Base-by-base conservation (phyloP, 1,284 basidiomycete species). In the Singerocomus rubriflavus region DNA sequence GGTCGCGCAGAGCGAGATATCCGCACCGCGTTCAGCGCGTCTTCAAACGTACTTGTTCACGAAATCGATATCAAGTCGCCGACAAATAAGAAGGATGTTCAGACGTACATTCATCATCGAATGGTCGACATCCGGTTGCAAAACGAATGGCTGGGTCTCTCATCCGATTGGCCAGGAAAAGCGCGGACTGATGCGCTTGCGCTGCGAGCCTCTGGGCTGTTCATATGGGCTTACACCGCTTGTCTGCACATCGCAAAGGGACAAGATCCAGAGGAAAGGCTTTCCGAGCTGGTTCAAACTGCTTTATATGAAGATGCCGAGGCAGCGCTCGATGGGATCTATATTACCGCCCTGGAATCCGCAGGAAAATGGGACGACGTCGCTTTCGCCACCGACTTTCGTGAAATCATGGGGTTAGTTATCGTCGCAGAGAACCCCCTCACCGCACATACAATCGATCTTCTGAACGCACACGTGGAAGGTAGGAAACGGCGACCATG, bases 181-280 rank as follows among this genome's bases (percentile, higher is more conserved):
- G 27, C 40, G 1, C 50, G 43, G 38, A 58, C 56, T 1, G 46
- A 56, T 6, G 54, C 51, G 3, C 55, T 70, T 6, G 48, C 54
- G 1, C 35, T 55, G 9, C 57, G 57, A 17, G 64, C 69, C 9
- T 66, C 59, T 34, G 68, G 68, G 2, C 55, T 70, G 25, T 72
- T 72, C 47, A 60, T 71, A 36, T 70, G 70, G 71, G 68, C 69
- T 9, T 59, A 53, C 11, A 72, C 70, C 2, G 70, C 67, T 2
- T 60, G 60, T 50, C 53, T 53, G 13, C 67, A 70, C 21, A 58
- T 70, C 46, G 61, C 63, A 39, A 64, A 59, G 9, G 63, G 61
- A 0, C 66, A 71, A 44, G 57, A 70, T 37, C 69, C 69, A 4
- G 58, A 62, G 26, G 58, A 60, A 40, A 57, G 59, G 26, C 52